These are phyloP conservation scores for Candida rishiriensis DNA, from an alignment of 805 yeast species.

Conservation along the genomic window DNA sequence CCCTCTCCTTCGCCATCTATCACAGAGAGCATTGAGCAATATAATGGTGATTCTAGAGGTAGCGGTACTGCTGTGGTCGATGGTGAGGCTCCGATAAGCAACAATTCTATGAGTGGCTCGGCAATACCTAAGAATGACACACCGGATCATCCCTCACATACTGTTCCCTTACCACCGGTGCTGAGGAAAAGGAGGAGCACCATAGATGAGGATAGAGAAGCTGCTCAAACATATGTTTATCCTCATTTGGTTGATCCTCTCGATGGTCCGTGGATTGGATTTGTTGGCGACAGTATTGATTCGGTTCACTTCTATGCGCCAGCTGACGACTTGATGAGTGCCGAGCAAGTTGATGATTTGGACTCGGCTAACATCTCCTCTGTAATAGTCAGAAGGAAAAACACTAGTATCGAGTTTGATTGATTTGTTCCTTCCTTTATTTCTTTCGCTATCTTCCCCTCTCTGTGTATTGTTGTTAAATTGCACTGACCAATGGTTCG, in stretches of 20 bases:
- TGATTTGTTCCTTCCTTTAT: conserved; percentile 1
- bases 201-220: conserved; percentile 54
- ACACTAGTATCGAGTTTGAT: conserved; percentile 20
- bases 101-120: conserved; percentile 3
- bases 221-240: conserved; percentile 43
- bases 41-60: not conserved
- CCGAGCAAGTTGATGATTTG: conserved; percentile 1
- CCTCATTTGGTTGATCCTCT: conserved; percentile 43
- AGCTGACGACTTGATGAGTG: not conserved
- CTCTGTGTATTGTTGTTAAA: too few species aligned
- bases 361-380: conserved; percentile 9
- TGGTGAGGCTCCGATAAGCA: conserved; percentile 14
- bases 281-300: conserved; percentile 46
- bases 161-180: not conserved
- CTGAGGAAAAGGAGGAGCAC: conserved; percentile 41
- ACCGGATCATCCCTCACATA: conserved; percentile 1
- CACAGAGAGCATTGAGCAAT: not conserved
- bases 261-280: conserved; percentile 56
- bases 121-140: not conserved
- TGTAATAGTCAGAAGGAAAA: conserved; percentile 17
- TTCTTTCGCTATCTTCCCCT: not conserved
- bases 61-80: not conserved
- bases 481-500: too few species aligned
- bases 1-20: conserved; percentile 6
- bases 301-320: conserved; percentile 30